Evolutionary conservation across 495 filamentous ascomycete genomes (phyloP).

Genomic region (Lineolata rhizophorae): DNA sequence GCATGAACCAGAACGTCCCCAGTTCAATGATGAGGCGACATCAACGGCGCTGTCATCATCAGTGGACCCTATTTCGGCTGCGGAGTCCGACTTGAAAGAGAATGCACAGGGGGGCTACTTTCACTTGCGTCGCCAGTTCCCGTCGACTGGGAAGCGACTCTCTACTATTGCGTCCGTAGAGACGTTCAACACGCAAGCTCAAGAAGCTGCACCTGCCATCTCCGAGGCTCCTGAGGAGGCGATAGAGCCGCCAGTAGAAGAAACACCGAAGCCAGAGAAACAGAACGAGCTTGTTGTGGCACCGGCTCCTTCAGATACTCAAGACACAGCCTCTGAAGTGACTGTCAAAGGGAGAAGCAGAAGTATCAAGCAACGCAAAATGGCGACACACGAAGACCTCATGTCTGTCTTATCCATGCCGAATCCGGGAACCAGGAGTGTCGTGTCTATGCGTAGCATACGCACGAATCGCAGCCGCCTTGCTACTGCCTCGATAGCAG

Average conservation of each 20-base stretch:
- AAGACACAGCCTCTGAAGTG: too few species aligned
- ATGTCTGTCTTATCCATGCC: constrained; percentile 77
- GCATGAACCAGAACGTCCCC: too few species aligned
- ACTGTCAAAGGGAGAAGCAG: constrained; percentile 12
- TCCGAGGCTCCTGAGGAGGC: constrained; percentile 10
- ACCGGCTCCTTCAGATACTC: too few species aligned
- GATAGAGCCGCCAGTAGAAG: neutral
- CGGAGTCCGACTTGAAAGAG: constrained; percentile 2
- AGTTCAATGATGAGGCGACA: neutral
- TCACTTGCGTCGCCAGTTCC: constrained; percentile 11
- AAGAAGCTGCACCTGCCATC: constrained; percentile 8
- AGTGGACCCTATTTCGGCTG: constrained; percentile 8
- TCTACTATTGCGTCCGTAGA: constrained; percentile 20
- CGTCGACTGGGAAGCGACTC: constrained; percentile 15
- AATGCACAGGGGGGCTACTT: too few species aligned
- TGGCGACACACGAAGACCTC: constrained; percentile 82
- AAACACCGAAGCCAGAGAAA: constrained; percentile 2
- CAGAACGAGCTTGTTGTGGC: too few species aligned
- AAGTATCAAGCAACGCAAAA: too few species aligned
- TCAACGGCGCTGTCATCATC: constrained; percentile 12
- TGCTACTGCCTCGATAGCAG: constrained; percentile 41
- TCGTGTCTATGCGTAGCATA: constrained; percentile 35
- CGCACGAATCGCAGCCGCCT: constrained; percentile 45
- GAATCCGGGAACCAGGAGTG: constrained; percentile 17
- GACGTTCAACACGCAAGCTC: constrained; percentile 11